Base-by-base conservation (phyloP, 306 rosid genomes). In the Corylus americana region DNA sequence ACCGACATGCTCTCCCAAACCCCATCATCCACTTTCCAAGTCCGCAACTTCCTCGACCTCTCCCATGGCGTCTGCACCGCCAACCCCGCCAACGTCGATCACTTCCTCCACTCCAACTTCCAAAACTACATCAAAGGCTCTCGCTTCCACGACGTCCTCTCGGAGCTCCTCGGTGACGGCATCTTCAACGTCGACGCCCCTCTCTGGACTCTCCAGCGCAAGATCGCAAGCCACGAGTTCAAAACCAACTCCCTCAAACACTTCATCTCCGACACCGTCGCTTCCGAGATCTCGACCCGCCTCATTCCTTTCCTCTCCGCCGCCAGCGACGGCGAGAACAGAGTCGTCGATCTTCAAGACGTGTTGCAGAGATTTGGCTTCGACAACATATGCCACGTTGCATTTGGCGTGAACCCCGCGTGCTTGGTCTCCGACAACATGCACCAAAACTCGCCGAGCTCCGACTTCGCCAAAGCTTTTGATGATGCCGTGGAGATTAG, bases 161-260 rank as follows among this genome's bases (percentile, higher is more conserved):
- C 13, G n/a, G 87, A 83, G 16, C 70, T 83, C 59, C 71, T 83
- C 12, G 81, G 83, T 25, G 55, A 75, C 31, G 86, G 83, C 2
- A 75, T 83, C 63, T 78, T 83, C 80, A 78, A 67, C 25, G 70
- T 55, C 49, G 81, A 83, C 1, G 81, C 55, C 17, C 31, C 70
- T 13, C 69, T 75, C 29, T 83, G 87, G 83, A 69, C 58, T 7
- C 14, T 71, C 22, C 87, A 83, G 39, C 77, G 83, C 48, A 83
- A 83, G 80, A 75, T 79, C 8, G 83, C 83, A 0, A 76, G 87
- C 71, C 78, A 83, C 8, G 83, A 83, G 35, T 79, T 83, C 75
- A 83, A 75, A 44, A 83, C 81, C 74, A 79, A 31, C 54, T 79
- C 87, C 0, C 78, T 83, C 61, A 83, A 55, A 74, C 35, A 50